Conservation (phyloP, 768 basidiomycete genomes). For the Leucocoprinus leucothites region DNA sequence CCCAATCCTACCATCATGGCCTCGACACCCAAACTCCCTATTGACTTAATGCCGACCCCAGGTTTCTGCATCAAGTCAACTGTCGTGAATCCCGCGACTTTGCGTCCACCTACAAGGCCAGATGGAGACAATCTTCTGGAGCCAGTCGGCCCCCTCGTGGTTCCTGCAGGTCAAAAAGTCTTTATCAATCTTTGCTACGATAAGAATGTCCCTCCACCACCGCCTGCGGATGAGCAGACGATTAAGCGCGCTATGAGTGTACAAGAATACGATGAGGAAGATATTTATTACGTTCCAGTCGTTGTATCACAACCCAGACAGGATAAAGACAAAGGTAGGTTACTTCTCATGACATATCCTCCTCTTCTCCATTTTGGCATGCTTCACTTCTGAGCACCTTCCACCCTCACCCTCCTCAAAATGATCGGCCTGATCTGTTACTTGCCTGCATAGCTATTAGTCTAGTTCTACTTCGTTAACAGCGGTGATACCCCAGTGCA, state of each 20-base stretch:
- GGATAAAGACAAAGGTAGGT: conserved; percentile 69
- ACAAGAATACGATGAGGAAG: conserved; percentile 33
- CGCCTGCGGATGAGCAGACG: conserved; percentile 52
- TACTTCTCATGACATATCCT: conserved; percentile 12
- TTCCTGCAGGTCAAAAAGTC: conserved; percentile 54
- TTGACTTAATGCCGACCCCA: conserved; percentile 52
- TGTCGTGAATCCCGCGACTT: conserved; percentile 31
- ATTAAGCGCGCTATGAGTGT: conserved; percentile 59
- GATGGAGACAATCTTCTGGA: conserved; percentile 17
- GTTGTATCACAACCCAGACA: conserved; percentile 61
- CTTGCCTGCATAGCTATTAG: too few species aligned
- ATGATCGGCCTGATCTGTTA: too few species aligned
- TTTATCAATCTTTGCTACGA: conserved; percentile 80
- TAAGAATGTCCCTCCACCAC: conserved; percentile 62
- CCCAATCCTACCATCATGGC: neutral
- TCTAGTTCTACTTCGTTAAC: too few species aligned
- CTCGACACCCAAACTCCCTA: conserved; percentile 14
- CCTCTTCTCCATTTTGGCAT: neutral
- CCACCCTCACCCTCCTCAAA: too few species aligned
- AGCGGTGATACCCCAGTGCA: too few species aligned
- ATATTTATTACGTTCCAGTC: conserved; percentile 65
- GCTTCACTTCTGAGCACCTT: too few species aligned
- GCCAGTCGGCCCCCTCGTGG: conserved; percentile 19
- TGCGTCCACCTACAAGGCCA: too few species aligned
- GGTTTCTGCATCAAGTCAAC: conserved; percentile 73